A percentile compares a stretch with the other conserved stretches of the same genome.
These are phyloP conservation scores for Calcarisporium arbuscula DNA, from an alignment of 2,329 filamentous ascomycete genomes.

Conservation along the genomic window DNA sequence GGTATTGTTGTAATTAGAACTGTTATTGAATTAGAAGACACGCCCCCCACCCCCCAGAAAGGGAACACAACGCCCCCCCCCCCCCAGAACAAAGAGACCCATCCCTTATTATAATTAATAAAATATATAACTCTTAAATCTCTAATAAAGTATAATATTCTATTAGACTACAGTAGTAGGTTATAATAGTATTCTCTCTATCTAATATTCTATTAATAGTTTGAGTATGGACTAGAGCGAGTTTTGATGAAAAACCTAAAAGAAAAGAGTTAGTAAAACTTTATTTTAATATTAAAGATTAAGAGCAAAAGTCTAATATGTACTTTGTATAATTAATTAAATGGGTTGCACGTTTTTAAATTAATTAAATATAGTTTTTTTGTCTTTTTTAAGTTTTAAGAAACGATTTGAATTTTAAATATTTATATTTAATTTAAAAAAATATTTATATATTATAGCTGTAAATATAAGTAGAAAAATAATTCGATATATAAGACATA, in stretches of 20 bases:
- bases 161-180: background rate
- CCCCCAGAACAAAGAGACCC: no score
- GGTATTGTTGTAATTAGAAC: background rate
- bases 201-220: background rate
- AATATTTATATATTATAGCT: background rate
- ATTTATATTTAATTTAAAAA: background rate
- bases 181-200: background rate
- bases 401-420: background rate
- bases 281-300: background rate
- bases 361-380: no score
- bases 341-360: no score
- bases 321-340: background rate
- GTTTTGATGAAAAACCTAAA: background rate
- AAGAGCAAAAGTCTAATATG: background rate
- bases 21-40: background rate
- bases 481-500: no score
- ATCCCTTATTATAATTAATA: background rate
- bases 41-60: no score
- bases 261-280: constrained; percentile 1
- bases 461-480: no score
- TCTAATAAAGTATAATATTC: background rate
- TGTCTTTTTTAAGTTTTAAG: background rate
- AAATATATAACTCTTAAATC: background rate
- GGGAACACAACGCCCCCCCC: no score
- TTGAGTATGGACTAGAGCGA: no score